Conservation (phyloP, 2,329 filamentous ascomycete species). For the Exserohilum rostratum region DNA sequence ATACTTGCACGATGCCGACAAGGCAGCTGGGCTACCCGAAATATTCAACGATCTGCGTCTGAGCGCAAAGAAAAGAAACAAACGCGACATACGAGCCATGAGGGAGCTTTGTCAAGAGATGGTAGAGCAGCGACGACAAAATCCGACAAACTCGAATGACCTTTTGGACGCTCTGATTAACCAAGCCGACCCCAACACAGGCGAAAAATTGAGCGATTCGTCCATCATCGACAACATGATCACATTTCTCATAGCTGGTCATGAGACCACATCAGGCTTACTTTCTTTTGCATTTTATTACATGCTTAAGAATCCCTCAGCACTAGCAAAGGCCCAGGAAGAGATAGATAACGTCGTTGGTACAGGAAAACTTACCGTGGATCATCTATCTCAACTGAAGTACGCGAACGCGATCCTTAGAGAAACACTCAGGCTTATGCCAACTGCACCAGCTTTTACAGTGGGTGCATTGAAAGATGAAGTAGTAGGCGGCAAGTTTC, state of each 20-base stretch:
- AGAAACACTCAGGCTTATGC: slow-evolving; percentile 61
- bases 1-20: not conserved
- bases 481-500: slow-evolving; percentile 2
- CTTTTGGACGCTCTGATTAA: slow-evolving; percentile 52
- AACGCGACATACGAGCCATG: not conserved
- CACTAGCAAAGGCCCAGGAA: slow-evolving; percentile 53
- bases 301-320: slow-evolving; percentile 56
- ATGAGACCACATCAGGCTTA: slow-evolving; percentile 32
- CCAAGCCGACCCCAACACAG: slow-evolving; percentile 64
- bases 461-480: slow-evolving; percentile 32
- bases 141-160: not conserved
- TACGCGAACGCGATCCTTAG: slow-evolving; percentile 55
- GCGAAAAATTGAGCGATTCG: slow-evolving; percentile 59
- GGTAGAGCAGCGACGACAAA: not conserved
- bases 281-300: slow-evolving; percentile 53
- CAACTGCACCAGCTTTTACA: slow-evolving; percentile 57
- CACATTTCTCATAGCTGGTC: slow-evolving; percentile 63
- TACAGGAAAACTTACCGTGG: not conserved
- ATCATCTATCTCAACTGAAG: slow-evolving; percentile 49
- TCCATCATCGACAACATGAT: slow-evolving; percentile 70
- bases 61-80: slow-evolving; percentile 29
- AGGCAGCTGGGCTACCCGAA: not conserved
- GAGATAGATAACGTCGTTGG: not conserved
- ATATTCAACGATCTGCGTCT: not conserved
- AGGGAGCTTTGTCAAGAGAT: not conserved